Conservation (phyloP, 768 basidiomycete genomes). For the Boletus subcaerulescens region DNA sequence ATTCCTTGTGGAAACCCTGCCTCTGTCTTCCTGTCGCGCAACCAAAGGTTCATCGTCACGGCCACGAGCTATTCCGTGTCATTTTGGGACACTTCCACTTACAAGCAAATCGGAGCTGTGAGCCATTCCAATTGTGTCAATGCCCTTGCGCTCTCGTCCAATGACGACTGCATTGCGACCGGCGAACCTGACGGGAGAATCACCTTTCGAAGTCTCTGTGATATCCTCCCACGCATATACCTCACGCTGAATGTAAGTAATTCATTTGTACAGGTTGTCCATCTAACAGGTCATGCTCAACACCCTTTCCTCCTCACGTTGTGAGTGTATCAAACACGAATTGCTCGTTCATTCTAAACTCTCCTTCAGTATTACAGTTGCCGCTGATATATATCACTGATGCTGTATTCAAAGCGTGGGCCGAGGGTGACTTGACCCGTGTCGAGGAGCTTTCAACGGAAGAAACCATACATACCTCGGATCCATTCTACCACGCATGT, state of each 20-base stretch:
- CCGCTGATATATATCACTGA: conserved; percentile 1
- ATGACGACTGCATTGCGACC: background rate
- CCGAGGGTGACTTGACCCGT: background rate
- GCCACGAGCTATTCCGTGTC: background rate
- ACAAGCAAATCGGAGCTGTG: background rate
- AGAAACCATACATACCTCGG: background rate
- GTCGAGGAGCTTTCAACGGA: background rate
- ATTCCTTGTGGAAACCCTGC: background rate
- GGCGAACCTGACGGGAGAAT: conserved; percentile 1
- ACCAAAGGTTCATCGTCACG: background rate
- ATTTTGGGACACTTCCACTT: background rate
- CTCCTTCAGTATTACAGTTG: background rate
- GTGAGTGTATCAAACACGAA: background rate
- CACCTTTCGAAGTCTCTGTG: background rate
- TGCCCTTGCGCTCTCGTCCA: background rate
- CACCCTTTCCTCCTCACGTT: too few relatives aligned
- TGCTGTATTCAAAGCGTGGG: background rate
- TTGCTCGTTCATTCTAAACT: background rate
- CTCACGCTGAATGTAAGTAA: background rate
- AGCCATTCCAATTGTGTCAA: background rate
- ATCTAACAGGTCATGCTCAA: too few relatives aligned
- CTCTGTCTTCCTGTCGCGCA: background rate
- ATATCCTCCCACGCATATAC: background rate
- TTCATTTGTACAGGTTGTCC: background rate
- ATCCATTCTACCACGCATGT: background rate